Evolutionary conservation across 2,329 filamentous ascomycete species (phyloP).

Genomic region (Botrytis byssoidea): DNA sequence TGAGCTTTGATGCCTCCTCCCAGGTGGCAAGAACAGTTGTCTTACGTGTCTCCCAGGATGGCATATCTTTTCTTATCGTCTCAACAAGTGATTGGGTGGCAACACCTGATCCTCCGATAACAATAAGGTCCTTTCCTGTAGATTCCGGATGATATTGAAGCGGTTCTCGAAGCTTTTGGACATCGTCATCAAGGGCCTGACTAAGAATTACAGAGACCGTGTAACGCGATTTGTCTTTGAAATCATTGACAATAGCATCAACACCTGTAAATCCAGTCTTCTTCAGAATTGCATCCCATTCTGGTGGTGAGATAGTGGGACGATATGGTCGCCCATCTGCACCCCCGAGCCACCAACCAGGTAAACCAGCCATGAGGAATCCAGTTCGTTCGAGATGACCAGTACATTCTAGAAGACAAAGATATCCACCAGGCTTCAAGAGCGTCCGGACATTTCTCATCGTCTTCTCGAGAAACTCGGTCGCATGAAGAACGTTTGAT

Average conservation of each 20-base stretch:
- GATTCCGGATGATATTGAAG: not conserved
- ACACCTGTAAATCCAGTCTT: conserved; percentile 21
- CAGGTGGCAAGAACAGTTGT: conserved; percentile 11
- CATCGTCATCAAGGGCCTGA: conserved; percentile 23
- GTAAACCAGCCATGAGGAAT: conserved; percentile 14
- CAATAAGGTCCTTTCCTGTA: conserved; percentile 4
- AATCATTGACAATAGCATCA: conserved; percentile 17
- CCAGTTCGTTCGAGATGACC: not conserved
- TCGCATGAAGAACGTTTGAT: conserved; percentile 34
- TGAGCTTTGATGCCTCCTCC: conserved; percentile 11
- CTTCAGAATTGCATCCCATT: conserved; percentile 22
- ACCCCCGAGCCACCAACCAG: conserved; percentile 16
- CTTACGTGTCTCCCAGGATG: not conserved
- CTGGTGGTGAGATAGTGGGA: conserved; percentile 24
- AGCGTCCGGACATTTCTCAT: conserved; percentile 28
- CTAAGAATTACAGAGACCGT: conserved; percentile 10
- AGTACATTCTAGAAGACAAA: conserved; percentile 23
- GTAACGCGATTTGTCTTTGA: conserved; percentile 4
- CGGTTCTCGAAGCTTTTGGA: conserved; percentile 17
- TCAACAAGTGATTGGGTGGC: not conserved
- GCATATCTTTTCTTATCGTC: not conserved
- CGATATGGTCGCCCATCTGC: conserved; percentile 33
- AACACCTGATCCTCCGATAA: not conserved
- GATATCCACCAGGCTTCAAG: conserved; percentile 28
- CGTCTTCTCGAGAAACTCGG: conserved; percentile 24